A percentile compares a stretch with the other conserved stretches of the same genome.
Conservation (phyloP, 768 basidiomycete genomes). For the Pholiota conissans region DNA sequence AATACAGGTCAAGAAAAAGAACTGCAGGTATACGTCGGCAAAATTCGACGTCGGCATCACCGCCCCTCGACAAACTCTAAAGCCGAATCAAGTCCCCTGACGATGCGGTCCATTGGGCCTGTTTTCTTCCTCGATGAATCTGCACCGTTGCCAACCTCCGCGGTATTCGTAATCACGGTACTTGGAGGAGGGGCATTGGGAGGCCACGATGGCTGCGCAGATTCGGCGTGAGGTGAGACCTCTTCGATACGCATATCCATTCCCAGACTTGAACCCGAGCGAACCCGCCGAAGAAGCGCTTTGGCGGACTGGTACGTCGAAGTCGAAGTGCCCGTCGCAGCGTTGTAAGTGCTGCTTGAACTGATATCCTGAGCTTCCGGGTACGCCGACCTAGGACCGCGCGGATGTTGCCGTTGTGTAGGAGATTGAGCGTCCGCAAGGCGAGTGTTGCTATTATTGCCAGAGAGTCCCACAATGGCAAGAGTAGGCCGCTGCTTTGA, state of each 20-base stretch:
- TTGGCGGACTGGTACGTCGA: constrained; percentile 12
- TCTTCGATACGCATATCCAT: constrained; percentile 19
- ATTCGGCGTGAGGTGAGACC: not conserved
- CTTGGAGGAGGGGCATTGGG: not conserved
- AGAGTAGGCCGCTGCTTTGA: constrained; percentile 1
- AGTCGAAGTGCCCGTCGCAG: not conserved
- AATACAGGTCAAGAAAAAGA: not conserved
- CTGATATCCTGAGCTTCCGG: not conserved
- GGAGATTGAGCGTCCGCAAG: not conserved
- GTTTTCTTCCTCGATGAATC: constrained; percentile 28
- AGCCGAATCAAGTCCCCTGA: constrained; percentile 23
- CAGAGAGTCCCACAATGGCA: not conserved
- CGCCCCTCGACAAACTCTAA: constrained; percentile 26
- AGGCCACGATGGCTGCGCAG: not conserved
- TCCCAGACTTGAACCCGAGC: constrained; percentile 33
- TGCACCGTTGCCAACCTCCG: not conserved
- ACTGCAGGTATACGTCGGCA: not conserved
- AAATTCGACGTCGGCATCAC: no score
- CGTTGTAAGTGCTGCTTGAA: not conserved
- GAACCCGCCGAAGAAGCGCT: constrained; percentile 30
- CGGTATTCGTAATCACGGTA: not conserved
- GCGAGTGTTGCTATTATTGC: not conserved
- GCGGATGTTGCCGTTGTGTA: constrained; percentile 1
- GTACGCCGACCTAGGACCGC: constrained; percentile 4
- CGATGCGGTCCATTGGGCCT: constrained; percentile 29